Evolutionary conservation across 2,329 filamentous ascomycete genomes (phyloP).

Genomic region (Paraphoma chrysanthemicola): DNA sequence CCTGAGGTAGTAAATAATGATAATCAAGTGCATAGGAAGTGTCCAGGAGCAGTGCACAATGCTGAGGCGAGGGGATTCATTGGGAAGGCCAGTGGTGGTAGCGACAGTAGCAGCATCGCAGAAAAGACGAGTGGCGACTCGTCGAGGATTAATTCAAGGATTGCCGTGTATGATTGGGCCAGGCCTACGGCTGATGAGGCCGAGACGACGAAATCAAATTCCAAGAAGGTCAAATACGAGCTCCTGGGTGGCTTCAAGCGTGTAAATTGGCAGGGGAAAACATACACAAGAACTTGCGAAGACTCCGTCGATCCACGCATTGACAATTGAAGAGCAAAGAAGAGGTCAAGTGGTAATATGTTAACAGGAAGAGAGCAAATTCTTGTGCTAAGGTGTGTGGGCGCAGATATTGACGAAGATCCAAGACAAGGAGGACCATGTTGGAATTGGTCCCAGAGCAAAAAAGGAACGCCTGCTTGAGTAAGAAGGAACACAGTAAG

Average conservation of each 20-base stretch:
- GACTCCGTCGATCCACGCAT: no score
- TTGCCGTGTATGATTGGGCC: conserved; percentile 9
- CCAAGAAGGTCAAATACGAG: no score
- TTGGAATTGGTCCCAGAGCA: no score
- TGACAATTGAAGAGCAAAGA: no score
- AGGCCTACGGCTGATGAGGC: background rate
- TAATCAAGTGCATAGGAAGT: background rate
- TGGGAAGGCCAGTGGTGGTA: background rate
- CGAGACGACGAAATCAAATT: no score
- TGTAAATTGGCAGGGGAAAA: background rate
- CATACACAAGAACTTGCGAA: no score
- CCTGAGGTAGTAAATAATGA: conserved; percentile 1
- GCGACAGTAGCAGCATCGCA: background rate
- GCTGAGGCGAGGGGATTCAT: no score
- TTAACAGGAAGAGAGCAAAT: background rate
- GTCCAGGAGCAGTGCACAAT: background rate
- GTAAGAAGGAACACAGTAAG: conserved; percentile 2
- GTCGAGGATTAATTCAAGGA: background rate
- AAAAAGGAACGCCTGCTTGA: no score
- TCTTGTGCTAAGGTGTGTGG: background rate
- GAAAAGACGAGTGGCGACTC: background rate
- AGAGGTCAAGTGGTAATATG: no score
- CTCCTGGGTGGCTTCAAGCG: background rate
- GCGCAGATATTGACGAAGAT: background rate
- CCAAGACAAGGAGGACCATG: no score